Base-by-base conservation (phyloP, 305 asterid species). In the Fraxinus angustifolia region DNA sequence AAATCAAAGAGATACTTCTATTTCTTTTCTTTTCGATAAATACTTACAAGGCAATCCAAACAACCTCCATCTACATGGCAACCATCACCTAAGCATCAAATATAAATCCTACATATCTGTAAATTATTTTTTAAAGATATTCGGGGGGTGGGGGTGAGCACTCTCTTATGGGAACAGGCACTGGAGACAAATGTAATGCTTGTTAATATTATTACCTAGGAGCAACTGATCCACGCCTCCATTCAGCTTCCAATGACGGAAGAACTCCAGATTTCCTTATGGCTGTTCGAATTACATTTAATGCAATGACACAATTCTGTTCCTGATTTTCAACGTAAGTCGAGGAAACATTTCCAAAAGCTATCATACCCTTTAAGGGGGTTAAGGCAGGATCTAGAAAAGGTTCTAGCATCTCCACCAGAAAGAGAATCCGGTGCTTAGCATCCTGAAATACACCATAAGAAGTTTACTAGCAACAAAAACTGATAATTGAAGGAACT, bases 361-460 rank as follows among this genome's bases (percentile, higher is more conserved):
- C 88, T 90, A 94, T 91, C 82, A 83, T 89, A 83, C 97, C 94
- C 89, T 92, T 93, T 79, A 87, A 80, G 82, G 98, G 98, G 88
- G 93, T 90, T 83, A 96, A 88, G 71, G 93, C 91, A 78, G 98
- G 98, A 87, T 93, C 97, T 81, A 96, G 91, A 87, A 83, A 94
- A 16, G 98, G 97, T 85, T 94, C 98, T 56, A 96, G 93, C 98
- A 96, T 94, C 92, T 93, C 98, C 89, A 94, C 81, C 86, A 96
- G 88, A 92, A 96, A 96, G 73, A 94, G 98, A 84, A 96, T 81
- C 76, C 79, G 94, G 83, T 90, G 96, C 88, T 93, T 94, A 81
- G 90, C 95, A 82, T 89, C 95, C 98, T 96, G 92, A 85, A 91
- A 86, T 73, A 86, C 68, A 77, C 45, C 82, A 77, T 80, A 65